Evolutionary conservation across 2,329 filamentous ascomycete genomes (phyloP), one percentile per base, ranked within the genome.

Genomic region (Metarhizium sp.): DNA sequence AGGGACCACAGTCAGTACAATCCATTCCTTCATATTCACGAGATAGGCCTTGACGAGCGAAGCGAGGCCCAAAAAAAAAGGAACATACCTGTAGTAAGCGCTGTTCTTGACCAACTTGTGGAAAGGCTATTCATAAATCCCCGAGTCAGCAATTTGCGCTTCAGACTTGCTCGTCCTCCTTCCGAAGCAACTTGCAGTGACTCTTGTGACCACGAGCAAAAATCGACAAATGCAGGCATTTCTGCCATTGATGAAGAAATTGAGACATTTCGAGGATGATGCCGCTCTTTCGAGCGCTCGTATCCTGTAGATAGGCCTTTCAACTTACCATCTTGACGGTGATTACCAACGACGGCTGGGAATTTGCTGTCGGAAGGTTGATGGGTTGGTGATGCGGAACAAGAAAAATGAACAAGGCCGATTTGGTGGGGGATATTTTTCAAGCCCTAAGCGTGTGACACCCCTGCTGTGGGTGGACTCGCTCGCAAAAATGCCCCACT

Each of bases 61-160:
- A 16, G 4, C 18, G 30, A 18, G 25, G n/a, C 29, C 32, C 34
- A 29, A 25, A 7, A 32, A 34, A 10, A 47, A 47, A 30, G 25
- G 54, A 58, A 78, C 87, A 86, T 71, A 95, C 90, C 90, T 96
- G 85, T 89, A 96, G 90, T 97, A 99, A 75, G 94, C 88, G 78
- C 87, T 91, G 84, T 87, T 96, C 88, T 97, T 97, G 75, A 94
- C 84, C 75, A 87, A 78, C 86, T 97, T 97, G 84, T 89, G 85
- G 87, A 91, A 92, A 78, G 83, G 73, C 91, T 96, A 73, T 66
- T 64, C 30, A 46, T 32, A 42, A 29, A 46, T 76, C 79, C 81
- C 76, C 86, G 89, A 96, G 90, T 96, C 92, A 96, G 92, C 92
- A 96, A 96, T 96, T 96, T 85, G 85, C 92, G 91, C 92, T 96